Conservation (phyloP, 192 early-diverging fungal species). For the Coemansia sp. region DNA sequence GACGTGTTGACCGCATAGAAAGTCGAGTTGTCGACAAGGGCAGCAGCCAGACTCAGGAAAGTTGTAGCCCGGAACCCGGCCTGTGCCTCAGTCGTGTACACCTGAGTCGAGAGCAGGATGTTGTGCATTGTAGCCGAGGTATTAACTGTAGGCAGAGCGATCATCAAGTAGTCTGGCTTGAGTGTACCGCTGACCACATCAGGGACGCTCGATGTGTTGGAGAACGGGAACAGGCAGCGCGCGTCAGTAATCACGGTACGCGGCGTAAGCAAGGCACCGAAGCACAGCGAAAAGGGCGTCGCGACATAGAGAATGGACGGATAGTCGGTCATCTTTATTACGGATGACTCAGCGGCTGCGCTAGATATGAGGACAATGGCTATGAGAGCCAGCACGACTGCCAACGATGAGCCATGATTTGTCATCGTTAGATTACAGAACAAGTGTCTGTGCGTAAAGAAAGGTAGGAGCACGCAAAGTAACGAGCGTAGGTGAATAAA, state of each 20-base stretch:
- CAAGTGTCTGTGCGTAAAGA: not conserved
- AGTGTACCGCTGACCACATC: constrained; percentile 30
- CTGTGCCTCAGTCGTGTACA: constrained; percentile 26
- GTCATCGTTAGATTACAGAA: not conserved
- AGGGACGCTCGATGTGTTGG: constrained; percentile 31
- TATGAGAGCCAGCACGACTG: constrained; percentile 2
- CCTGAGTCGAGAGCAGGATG: constrained; percentile 47
- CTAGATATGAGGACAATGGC: constrained; percentile 8
- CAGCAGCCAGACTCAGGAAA: constrained; percentile 42
- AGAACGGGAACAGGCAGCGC: constrained; percentile 52
- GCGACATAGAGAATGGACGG: constrained; percentile 46
- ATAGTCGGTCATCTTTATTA: constrained; percentile 31
- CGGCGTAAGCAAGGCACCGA: constrained; percentile 42
- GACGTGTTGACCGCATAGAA: constrained; percentile 42
- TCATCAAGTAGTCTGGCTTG: constrained; percentile 46
- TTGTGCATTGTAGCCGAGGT: constrained; percentile 46
- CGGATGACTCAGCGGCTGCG: constrained; percentile 13
- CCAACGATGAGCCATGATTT: not conserved
- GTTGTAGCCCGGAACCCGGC: constrained; percentile 36
- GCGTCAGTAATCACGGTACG: constrained; percentile 47
- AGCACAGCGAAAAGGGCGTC: constrained; percentile 44
- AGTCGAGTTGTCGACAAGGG: constrained; percentile 46
- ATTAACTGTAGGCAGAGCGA: constrained; percentile 35
- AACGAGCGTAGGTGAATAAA: not conserved
- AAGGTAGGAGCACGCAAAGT: not conserved